Base-by-base conservation (phyloP, 208 protist species). In the Strigomonas oncopelti region DNA sequence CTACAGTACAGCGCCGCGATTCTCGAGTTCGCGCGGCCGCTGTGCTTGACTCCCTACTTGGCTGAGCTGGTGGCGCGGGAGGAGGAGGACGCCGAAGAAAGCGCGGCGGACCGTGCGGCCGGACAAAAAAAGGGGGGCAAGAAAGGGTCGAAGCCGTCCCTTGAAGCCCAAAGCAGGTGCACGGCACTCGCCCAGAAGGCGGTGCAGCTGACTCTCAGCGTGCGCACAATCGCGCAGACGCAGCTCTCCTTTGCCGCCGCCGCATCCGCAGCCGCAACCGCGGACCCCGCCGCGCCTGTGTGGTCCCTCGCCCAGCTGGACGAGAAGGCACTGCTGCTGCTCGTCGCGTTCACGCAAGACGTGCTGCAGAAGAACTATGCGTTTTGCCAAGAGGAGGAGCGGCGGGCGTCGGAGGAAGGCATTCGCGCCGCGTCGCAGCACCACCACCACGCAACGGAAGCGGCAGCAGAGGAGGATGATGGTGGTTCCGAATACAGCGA, bases 291-390 rank as follows among this genome's bases (percentile, higher is more conserved):
- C 9, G 16, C 42, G 18, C 42, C 42, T 14, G 42, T 48, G 11
- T 48, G 42, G 42, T 48, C 42, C 1, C 42, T 48, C 16, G 16
- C 42, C 1, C 42, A 48, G 42, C 42, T 48, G 16, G 42, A 32
- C 14, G 65, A 78, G 55, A 27, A 69, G 13, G 69, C 84, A 5
- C 64, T 67, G 38, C 18, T 72, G 20, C 56, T 85, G 28, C 69
- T 92, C 29, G 87, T 92, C 64, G 82, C 86, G 0, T 94, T 94
- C 81, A 71, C 72, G 62, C 91, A 96, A 56, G 91, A 96, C 56
- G 71, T 92, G 18, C 74, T 93, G n/a, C 85, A 93, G 72, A 93
- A 93, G 70, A 81, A 94, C 68, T 89, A 89, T 46, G 69, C 86
- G 27, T 75, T 88, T 51, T 80, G 75, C 60, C 69, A 92, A 9